These are phyloP conservation scores for Ceratobasidium sp. DNA, from an alignment of 1,284 basidiomycete genomes.

Conservation along the genomic window DNA sequence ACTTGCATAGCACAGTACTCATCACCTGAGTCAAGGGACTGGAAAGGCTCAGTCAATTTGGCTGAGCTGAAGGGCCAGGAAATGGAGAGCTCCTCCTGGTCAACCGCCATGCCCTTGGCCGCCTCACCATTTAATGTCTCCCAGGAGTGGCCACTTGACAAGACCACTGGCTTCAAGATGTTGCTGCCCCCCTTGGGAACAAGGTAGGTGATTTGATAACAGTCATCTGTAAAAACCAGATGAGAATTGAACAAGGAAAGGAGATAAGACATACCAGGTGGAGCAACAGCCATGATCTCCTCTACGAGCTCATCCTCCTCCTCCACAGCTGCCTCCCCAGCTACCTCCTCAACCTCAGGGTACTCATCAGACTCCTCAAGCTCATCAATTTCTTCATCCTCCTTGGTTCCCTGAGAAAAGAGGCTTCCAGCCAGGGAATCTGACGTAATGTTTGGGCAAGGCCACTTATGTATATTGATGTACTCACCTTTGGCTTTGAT, in stretches of 20 bases:
- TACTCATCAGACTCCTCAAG: too few relatives aligned
- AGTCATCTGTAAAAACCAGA: background rate
- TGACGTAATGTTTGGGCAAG: too few relatives aligned
- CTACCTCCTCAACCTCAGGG: background rate
- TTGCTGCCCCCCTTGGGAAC: slow-evolving; percentile 1
- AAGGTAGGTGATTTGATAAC: background rate
- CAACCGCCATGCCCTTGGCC: background rate
- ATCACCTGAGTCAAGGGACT: slow-evolving; percentile 1
- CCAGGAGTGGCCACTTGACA: background rate
- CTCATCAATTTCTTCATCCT: too few relatives aligned
- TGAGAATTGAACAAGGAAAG: background rate
- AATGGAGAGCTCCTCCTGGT: background rate
- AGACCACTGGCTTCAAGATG: background rate
- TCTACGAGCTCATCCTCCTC: background rate
- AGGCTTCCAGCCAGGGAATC: too few relatives aligned
- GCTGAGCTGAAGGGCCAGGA: background rate
- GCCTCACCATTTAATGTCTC: background rate
- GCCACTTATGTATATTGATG: too few relatives aligned
- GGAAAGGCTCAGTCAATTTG: background rate
- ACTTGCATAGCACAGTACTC: background rate
- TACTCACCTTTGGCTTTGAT: too few relatives aligned
- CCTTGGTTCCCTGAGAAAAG: too few relatives aligned
- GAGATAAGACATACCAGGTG: too few relatives aligned
- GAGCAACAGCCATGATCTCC: background rate
- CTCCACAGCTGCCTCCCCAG: background rate